Conservation (phyloP, 129 eudicot genomes). For the Flaveria ramosissima region DNA sequence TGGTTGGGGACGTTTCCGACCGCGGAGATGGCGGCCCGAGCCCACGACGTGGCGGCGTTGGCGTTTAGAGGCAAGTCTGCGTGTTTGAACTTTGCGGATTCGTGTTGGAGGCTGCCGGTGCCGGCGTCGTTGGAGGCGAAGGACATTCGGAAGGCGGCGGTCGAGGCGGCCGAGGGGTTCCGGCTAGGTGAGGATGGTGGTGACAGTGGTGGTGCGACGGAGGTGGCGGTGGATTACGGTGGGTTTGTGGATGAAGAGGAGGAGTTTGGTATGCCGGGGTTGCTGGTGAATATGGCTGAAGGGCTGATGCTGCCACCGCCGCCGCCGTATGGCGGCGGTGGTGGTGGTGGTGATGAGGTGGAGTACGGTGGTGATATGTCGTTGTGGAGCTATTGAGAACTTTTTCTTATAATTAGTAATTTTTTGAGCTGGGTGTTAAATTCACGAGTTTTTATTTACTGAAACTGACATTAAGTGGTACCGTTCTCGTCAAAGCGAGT, state of each 20-base stretch:
- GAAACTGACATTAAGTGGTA: too few relatives aligned
- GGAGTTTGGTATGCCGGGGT: conserved; percentile 67
- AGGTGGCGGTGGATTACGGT: conserved; percentile 3
- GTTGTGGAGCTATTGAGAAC: conserved; percentile 54
- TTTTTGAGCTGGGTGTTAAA: too few relatives aligned
- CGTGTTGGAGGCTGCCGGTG: conserved; percentile 67
- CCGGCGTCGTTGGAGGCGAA: conserved; percentile 56
- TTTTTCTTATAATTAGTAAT: too few relatives aligned
- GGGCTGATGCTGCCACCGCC: conserved; percentile 81
- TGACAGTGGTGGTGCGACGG: conserved; percentile 10
- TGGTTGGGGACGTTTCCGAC: conserved; percentile 86
- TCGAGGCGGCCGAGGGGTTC: conserved; percentile 76
- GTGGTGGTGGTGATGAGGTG: conserved; percentile 40
- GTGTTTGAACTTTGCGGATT: conserved; percentile 82
- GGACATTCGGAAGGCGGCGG: conserved; percentile 81
- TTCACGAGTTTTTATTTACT: too few relatives aligned
- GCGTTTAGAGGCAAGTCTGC: conserved; percentile 71
- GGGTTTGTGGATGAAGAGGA: conserved; percentile 63
- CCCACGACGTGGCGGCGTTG: conserved; percentile 87
- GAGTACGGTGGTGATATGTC: conserved; percentile 52
- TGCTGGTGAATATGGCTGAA: conserved; percentile 69
- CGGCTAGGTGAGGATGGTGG: conserved; percentile 27
- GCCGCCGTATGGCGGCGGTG: neutral
- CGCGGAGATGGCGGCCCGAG: conserved; percentile 91
- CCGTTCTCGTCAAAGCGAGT: too few relatives aligned